Percentiles rank a stretch among this genome's conserved stretches.
phyloP scores from a whole-genome alignment of 1,284 basidiomycete species.

The Gymnopus androsaceus region DNA sequence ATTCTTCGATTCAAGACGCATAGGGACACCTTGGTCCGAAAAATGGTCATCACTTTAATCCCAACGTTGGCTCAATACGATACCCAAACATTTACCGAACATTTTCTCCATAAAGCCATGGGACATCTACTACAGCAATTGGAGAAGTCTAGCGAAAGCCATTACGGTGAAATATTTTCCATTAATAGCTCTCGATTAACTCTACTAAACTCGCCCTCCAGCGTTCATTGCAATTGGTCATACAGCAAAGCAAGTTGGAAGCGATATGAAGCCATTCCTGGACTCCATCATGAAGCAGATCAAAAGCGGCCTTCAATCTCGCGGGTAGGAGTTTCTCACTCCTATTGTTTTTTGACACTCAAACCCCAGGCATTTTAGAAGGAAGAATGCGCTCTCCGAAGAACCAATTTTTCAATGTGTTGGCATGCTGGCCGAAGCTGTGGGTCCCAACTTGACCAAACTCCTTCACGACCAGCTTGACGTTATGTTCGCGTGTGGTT shows the following conservation, averaged over 20 bases:
- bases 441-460: slow-evolving; percentile 95
- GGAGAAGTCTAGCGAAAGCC: slow-evolving; percentile 87
- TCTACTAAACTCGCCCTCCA: slow-evolving; percentile 29
- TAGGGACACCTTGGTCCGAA: slow-evolving; percentile 84
- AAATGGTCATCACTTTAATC: slow-evolving; percentile 92
- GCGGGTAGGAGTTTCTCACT: slow-evolving; percentile 63
- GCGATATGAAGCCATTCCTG: slow-evolving; percentile 95
- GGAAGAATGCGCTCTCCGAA: slow-evolving; percentile 92
- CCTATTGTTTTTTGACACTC: slow-evolving; percentile 14
- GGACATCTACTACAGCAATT: slow-evolving; percentile 86
- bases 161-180: slow-evolving; percentile 64
- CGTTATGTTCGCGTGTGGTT: slow-evolving; percentile 93
- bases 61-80: slow-evolving; percentile 95
- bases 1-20: slow-evolving; percentile 89
- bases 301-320: slow-evolving; percentile 83
- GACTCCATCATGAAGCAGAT: slow-evolving; percentile 91
- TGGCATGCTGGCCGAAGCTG: slow-evolving; percentile 93
- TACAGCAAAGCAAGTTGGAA: slow-evolving; percentile 88
- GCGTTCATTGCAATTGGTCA: slow-evolving; percentile 98
- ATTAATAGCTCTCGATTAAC: slow-evolving; percentile 5
- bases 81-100: slow-evolving; percentile 85
- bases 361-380: slow-evolving; percentile 52
- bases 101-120: slow-evolving; percentile 92
- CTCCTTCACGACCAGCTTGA: slow-evolving; percentile 96
- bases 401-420: slow-evolving; percentile 98